These are phyloP conservation scores for Fusarium chuoi DNA, from an alignment of 2,329 filamentous ascomycete species.

Conservation along the genomic window DNA sequence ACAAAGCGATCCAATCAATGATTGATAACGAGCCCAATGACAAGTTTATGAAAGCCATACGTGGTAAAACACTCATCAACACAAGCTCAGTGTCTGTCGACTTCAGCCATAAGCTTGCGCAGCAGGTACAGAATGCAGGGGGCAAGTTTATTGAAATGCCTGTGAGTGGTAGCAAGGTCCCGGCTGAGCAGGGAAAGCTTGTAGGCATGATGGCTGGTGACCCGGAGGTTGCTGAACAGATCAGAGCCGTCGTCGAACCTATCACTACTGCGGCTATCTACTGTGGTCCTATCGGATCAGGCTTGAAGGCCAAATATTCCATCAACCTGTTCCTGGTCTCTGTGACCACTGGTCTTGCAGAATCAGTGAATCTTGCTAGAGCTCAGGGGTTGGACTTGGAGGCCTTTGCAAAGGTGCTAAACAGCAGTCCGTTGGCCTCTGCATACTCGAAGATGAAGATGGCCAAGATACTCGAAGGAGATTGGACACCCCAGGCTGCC, in stretches of 20 bases:
- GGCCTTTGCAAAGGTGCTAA: background rate
- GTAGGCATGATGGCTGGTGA: background rate
- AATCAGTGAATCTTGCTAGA: background rate
- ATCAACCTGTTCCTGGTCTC: background rate
- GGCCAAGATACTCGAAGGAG: background rate
- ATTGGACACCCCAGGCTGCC: background rate
- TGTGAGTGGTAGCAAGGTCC: background rate
- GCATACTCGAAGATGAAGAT: background rate
- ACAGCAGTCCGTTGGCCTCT: background rate
- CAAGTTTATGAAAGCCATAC: background rate
- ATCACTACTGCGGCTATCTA: background rate
- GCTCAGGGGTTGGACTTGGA: background rate
- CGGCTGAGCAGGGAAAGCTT: background rate
- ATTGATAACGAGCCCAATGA: background rate
- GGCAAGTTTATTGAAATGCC: background rate
- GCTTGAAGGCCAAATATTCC: background rate
- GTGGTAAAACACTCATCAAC: background rate
- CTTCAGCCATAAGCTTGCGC: background rate
- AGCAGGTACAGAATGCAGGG: background rate
- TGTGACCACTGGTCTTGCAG: background rate
- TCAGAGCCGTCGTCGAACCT: background rate
- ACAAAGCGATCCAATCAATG: background rate
- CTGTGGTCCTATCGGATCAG: background rate
- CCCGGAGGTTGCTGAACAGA: background rate
- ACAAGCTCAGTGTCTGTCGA: background rate